Conservation (phyloP, 2,329 filamentous ascomycete genomes). For the Metarhizium guizhouense region DNA sequence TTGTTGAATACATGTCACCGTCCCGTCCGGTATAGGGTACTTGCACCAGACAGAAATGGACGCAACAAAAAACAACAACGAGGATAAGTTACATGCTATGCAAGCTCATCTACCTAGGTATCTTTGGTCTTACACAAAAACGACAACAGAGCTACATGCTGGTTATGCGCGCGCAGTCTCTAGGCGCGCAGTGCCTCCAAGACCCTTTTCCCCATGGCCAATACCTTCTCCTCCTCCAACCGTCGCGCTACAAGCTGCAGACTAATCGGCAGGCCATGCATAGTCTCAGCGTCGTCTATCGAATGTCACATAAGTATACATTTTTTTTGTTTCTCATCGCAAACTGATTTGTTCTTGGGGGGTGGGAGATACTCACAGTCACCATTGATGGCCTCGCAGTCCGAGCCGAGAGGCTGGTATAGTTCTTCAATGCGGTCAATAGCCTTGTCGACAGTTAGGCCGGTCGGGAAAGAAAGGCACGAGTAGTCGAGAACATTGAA, state of each 20-base stretch:
- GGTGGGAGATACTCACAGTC: conserved; percentile 30
- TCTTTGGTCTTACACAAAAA: no score
- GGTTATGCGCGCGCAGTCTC: no score
- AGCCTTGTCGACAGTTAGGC: conserved; percentile 28
- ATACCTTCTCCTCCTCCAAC: conserved; percentile 31
- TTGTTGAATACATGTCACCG: no score
- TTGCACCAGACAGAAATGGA: no score
- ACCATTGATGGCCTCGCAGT: conserved; percentile 28
- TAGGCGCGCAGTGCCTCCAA: conserved; percentile 9
- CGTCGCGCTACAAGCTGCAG: conserved; percentile 34
- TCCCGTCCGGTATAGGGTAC: no score
- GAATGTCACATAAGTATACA: background rate
- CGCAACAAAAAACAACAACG: no score
- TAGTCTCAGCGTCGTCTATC: conserved; percentile 27
- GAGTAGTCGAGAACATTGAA: conserved; percentile 41
- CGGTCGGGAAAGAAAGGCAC: conserved; percentile 36
- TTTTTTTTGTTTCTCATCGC: no score
- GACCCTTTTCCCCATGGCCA: conserved; percentile 22
- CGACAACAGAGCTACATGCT: no score
- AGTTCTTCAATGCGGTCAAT: conserved; percentile 23
- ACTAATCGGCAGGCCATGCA: conserved; percentile 34
- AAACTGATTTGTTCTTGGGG: no score
- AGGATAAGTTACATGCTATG: no score
- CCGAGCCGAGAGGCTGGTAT: conserved; percentile 25
- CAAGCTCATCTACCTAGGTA: no score